Evolutionary conservation across 352 stramenopile species (phyloP).

Genomic region (Phytophthora litchii): DNA sequence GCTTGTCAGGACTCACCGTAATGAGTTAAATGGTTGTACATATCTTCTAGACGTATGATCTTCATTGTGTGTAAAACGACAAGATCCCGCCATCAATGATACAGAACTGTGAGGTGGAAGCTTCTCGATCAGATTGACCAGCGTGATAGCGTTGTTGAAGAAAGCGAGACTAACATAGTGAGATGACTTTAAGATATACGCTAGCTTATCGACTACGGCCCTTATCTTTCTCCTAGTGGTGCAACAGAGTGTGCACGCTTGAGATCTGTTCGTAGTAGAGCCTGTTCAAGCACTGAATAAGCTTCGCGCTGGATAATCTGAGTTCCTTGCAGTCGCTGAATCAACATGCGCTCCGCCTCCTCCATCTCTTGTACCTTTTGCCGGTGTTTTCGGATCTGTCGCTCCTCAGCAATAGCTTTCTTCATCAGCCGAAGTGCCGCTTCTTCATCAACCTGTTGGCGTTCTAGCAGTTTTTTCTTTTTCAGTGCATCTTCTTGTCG

Average conservation of each 20-base stretch:
- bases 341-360: slow-evolving; percentile 61
- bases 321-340: slow-evolving; percentile 71
- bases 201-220: not conserved
- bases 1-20: too few relatives aligned
- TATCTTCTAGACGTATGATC: too few relatives aligned
- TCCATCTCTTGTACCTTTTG: slow-evolving; percentile 71
- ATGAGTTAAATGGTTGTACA: too few relatives aligned
- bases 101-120: too few relatives aligned
- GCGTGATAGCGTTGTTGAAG: too few relatives aligned
- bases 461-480: slow-evolving; percentile 50
- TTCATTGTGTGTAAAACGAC: too few relatives aligned
- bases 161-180: too few relatives aligned
- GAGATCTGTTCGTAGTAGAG: slow-evolving; percentile 51
- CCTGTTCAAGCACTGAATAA: slow-evolving; percentile 74
- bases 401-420: slow-evolving; percentile 69
- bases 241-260: slow-evolving; percentile 37
- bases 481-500: slow-evolving; percentile 65
- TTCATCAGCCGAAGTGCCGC: slow-evolving; percentile 60
- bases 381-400: slow-evolving; percentile 59
- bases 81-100: too few relatives aligned
- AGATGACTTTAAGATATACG: slow-evolving; percentile 45
- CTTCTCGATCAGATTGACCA: too few relatives aligned
- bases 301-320: slow-evolving; percentile 77
- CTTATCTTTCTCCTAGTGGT: slow-evolving; percentile 22
- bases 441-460: slow-evolving; percentile 54